These are phyloP conservation scores for Verbascum thapsus DNA, from an alignment of 257 asterid species.

Conservation along the genomic window DNA sequence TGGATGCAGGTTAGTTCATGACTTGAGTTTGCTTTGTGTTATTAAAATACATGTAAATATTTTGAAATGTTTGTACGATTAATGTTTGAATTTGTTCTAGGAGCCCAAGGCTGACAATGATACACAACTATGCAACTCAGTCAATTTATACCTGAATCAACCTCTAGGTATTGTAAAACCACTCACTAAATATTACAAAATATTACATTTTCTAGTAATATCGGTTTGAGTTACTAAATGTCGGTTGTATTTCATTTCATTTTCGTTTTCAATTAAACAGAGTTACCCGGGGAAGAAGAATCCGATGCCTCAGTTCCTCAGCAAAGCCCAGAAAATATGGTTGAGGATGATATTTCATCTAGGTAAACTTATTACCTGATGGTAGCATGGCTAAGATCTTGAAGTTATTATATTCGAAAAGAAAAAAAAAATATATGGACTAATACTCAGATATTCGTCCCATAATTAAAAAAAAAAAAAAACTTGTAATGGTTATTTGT, in stretches of 20 bases:
- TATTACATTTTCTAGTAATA: slow-evolving; percentile 7
- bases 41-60: slow-evolving; percentile 21
- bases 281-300: slow-evolving; percentile 67
- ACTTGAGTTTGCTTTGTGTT: slow-evolving; percentile 5
- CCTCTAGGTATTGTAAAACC: slow-evolving; percentile 58
- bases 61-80: slow-evolving; percentile 8
- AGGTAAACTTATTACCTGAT: slow-evolving; percentile 50
- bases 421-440: background rate
- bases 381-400: slow-evolving; percentile 26
- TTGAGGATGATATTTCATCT: slow-evolving; percentile 74
- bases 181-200: background rate
- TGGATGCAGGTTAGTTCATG: slow-evolving; percentile 85
- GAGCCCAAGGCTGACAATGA: slow-evolving; percentile 82
- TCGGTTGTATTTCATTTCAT: background rate
- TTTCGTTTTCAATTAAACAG: slow-evolving; percentile 38
- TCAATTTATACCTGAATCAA: slow-evolving; percentile 79
- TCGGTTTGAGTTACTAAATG: slow-evolving; percentile 19
- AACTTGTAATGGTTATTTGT: slow-evolving; percentile 5
- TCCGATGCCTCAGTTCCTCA: slow-evolving; percentile 66
- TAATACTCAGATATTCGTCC: background rate
- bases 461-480: too few relatives aligned
- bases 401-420: slow-evolving; percentile 3
- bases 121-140: slow-evolving; percentile 60
- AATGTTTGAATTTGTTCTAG: slow-evolving; percentile 51
- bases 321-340: slow-evolving; percentile 57